Conservation (phyloP, 1,139 yeast species). For the Kodamaea ohmeri region DNA sequence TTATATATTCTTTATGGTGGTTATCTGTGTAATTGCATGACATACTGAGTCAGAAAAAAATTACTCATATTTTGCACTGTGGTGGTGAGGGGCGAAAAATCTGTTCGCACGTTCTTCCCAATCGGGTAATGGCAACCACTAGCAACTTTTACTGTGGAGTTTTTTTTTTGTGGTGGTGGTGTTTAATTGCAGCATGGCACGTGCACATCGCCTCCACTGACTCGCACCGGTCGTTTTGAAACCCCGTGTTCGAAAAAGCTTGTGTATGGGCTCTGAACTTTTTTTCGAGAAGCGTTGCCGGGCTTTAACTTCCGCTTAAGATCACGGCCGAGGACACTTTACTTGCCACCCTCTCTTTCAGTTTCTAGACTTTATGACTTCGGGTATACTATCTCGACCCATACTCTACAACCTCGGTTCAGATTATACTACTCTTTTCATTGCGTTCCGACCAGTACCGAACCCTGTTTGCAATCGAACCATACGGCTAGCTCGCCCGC, state of each 20-base stretch:
- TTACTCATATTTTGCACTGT: constrained; percentile 10
- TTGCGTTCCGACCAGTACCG: no score
- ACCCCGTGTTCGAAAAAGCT: constrained; percentile 1
- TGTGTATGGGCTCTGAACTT: constrained; percentile 1
- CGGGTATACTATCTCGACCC: no score
- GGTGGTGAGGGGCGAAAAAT: constrained; percentile 12
- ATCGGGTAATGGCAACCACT: constrained; percentile 6
- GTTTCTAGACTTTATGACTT: neutral
- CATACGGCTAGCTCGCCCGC: no score
- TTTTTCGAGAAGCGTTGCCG: neutral
- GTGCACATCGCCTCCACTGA: constrained; percentile 1
- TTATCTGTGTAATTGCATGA: constrained; percentile 7
- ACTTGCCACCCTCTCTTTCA: constrained; percentile 1
- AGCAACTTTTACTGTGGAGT: constrained; percentile 4
- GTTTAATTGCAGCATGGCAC: constrained; percentile 5
- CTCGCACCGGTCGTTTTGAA: neutral
- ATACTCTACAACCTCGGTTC: no score
- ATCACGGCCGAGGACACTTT: no score
- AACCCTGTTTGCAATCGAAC: no score
- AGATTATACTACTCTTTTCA: no score
- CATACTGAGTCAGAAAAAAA: constrained; percentile 10
- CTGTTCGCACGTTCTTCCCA: constrained; percentile 8
- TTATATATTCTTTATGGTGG: constrained; percentile 4
- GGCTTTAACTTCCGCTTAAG: neutral
- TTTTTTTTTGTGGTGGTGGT: constrained; percentile 7